Evolutionary conservation across 2,329 filamentous ascomycete genomes (phyloP).

Genomic region (Fusarium denticulatum): DNA sequence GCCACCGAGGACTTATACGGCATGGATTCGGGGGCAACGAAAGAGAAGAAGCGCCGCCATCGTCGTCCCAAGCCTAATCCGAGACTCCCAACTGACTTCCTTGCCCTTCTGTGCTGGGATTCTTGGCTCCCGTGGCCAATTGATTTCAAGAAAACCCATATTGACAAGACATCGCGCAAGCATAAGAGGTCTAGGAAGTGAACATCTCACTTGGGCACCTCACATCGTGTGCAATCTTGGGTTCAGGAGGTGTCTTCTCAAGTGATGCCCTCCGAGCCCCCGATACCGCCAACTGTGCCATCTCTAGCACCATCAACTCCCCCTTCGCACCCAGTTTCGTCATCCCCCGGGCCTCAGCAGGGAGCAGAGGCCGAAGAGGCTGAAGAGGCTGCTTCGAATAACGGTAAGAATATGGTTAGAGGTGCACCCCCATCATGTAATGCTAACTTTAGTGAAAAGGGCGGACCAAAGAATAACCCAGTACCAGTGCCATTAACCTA

Average conservation of each 20-base stretch:
- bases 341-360: neutral
- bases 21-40: neutral
- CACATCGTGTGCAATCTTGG: neutral
- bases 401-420: neutral
- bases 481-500: neutral
- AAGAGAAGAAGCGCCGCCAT: neutral
- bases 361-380: neutral
- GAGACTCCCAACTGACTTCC: neutral
- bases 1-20: neutral
- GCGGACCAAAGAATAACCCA: neutral
- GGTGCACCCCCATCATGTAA: neutral
- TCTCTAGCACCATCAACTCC: neutral
- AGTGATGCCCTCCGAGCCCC: neutral
- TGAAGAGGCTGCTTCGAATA: neutral
- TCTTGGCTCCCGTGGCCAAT: neutral
- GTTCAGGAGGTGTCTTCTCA: neutral
- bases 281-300: neutral
- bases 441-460: constrained; percentile 4
- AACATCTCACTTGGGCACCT: neutral
- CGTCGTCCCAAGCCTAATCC: neutral
- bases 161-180: neutral
- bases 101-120: neutral
- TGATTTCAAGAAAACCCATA: neutral
- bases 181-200: constrained; percentile 5
- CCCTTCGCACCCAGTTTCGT: neutral